Base-by-base conservation (phyloP, 2,329 filamentous ascomycete genomes). In the Dryadomyces sulphureus region DNA sequence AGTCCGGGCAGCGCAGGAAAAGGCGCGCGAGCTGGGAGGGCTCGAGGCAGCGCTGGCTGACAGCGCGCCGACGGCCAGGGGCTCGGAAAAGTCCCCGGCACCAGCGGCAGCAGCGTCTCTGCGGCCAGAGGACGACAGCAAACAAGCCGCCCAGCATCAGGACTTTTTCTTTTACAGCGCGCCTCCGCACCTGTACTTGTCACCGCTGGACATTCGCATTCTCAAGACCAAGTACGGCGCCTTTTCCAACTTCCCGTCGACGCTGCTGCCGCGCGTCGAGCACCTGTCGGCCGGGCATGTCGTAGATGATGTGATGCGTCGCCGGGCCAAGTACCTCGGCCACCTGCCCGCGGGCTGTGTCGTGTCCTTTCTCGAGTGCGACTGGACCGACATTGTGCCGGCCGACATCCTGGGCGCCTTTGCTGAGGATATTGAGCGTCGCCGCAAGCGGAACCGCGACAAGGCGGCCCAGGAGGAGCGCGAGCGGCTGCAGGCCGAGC, bases 321-420 rank as follows among this genome's bases (percentile, higher is more conserved):
- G 84, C 58, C 77, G 87, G 27, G 80, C 85, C 46, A 94, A 92
- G 59, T 95, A 94, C 53, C 72, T 95, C 3, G 77, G 78, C 1
- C 89, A 95, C 61, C 70, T 95, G 6, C 89, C 89, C 0, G 79
- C 84, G 43, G 89, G 89, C n/a, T 94, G 88, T 59, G 82, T 94
- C 53, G 84, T 95, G 38, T 87, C 74, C 53, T 94, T 94, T 56
- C 63, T 95, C 1, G 89, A 95, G 63, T 95, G 89, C 57, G 88
- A 95, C 60, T 95, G 89, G 89, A 88, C 85, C 3, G 88, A 94
- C 53, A 84, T 92, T 34, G 84, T 95, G 5, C 73, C 79, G 3
- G 70, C 79, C 1, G 81, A 85, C 43, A 73, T 85, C 4, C 67
- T 95, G n/a, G 78, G 78, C 35, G 72, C 73, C 1, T 95, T 94